These are phyloP conservation scores for Pezicula neosporulosa DNA, from an alignment of 2,329 filamentous ascomycete genomes.

Conservation along the genomic window DNA sequence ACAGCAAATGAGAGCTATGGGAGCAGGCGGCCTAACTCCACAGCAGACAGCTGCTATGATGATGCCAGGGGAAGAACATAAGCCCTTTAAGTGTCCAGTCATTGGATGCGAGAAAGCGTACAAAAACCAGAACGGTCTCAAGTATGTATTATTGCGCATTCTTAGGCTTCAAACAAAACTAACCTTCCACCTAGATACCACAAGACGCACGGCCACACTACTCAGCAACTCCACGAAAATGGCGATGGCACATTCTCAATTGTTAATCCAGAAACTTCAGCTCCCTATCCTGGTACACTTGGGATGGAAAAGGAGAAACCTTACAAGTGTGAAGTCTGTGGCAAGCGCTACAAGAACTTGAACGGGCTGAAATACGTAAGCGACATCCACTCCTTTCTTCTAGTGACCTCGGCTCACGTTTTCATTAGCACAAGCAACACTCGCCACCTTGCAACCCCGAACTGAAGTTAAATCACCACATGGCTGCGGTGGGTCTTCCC, in stretches of 20 bases:
- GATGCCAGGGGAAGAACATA: constrained; percentile 82
- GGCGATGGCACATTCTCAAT: constrained; percentile 97
- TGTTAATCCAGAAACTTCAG: constrained; percentile 90
- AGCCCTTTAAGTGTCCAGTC: constrained; percentile 95
- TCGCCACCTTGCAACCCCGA: constrained; percentile 90
- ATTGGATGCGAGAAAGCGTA: constrained; percentile 99
- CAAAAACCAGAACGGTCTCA: constrained; percentile 98
- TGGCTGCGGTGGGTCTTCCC: constrained; percentile 26
- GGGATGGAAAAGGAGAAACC: constrained; percentile 99
- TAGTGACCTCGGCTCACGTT: constrained; percentile 28
- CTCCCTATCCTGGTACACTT: constrained; percentile 90
- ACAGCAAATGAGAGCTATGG: constrained; percentile 46
- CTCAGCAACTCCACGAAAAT: constrained; percentile 94
- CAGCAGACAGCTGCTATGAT: constrained; percentile 41
- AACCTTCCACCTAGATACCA: constrained; percentile 49
- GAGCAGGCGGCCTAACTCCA: constrained; percentile 13
- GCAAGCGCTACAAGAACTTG: constrained; percentile 98
- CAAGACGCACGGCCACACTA: constrained; percentile 88
- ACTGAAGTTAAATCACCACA: constrained; percentile 45
- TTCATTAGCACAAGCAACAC: constrained; percentile 66
- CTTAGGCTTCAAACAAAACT: neutral
- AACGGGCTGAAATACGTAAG: constrained; percentile 94
- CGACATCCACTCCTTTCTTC: constrained; percentile 12
- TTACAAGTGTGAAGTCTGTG: constrained; percentile 94
- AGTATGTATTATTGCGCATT: constrained; percentile 53